Evolutionary conservation across 306 rosid genomes (phyloP), one percentile per base, ranked within the genome.

Genomic region (Glycyrrhiza uralensis): DNA sequence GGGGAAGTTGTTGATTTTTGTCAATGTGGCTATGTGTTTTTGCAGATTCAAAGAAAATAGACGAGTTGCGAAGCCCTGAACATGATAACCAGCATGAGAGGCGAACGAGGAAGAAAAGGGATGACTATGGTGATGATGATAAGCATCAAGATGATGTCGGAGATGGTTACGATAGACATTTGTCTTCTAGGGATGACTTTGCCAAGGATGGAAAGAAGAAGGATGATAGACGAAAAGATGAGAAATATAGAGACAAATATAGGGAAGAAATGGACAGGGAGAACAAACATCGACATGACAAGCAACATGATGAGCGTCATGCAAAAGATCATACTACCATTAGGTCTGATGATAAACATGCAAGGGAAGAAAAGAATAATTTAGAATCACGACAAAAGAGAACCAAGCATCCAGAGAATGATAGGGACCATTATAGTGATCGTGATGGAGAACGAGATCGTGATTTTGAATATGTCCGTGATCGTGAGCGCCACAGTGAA

Each of bases 141-240:
- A 88, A 86, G 77, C 89, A 81, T 74, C 86, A 73, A 50, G 97
- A 85, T 71, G 92, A 85, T 74, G 41, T 24, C 6, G 83, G 87
- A 14, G 97, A 91, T 72, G 70, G 83, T 46, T 85, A 62, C 63
- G 84, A 80, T 60, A 89, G 88, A 46, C 79, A 81, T 46, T 68
- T 86, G 65, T 87, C 85, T 36, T 83, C 90, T 52, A 86, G 80
- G 83, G 92, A 89, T 82, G 96, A 88, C 67, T 32, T 30, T 82
- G 68, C 80, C 36, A 88, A 82, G 83, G 97, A 91, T 70, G 93
- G 78, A 55, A 87, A 82, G 71, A 86, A 80, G 63, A 95, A 85
- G 84, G 92, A 88, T 81, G 99, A 95, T 78, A 95, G 85, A 76
- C 93, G 85, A 68, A 95, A 80, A 79, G 97, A 95, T 77, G 99